phyloP scores from a whole-genome alignment of 2,329 filamentous ascomycete genomes.

The Cordyceps fumosorosea region DNA sequence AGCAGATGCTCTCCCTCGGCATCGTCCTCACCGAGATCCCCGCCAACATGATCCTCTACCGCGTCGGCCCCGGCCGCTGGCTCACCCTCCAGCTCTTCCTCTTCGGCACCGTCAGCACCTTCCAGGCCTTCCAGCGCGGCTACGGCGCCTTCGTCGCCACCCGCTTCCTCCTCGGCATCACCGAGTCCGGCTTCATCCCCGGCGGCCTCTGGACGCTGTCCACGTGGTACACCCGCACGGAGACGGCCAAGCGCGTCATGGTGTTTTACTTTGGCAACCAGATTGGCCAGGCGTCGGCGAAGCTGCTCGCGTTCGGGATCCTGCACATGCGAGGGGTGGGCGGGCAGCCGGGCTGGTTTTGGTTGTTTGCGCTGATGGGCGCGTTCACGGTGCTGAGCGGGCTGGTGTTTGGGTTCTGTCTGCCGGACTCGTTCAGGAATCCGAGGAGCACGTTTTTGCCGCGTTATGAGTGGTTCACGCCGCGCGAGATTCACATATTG shows the following conservation, averaged over 20 bases:
- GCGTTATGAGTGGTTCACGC: conserved; percentile 27
- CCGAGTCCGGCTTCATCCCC: conserved; percentile 50
- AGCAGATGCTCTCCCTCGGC: conserved; percentile 42
- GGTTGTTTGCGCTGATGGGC: conserved; percentile 49
- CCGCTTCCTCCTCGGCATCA: conserved; percentile 45
- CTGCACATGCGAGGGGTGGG: conserved; percentile 43
- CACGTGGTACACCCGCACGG: conserved; percentile 47
- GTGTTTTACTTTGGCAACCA: conserved; percentile 52
- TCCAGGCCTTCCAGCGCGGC: conserved; percentile 45
- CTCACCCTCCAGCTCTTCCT: conserved; percentile 46
- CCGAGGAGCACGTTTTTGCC: conserved; percentile 37
- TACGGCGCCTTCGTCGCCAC: conserved; percentile 42
- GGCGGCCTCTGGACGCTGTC: conserved; percentile 45
- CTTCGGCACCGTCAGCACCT: conserved; percentile 46
- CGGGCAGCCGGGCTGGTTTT: conserved; percentile 48
- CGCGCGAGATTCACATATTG: conserved; percentile 36
- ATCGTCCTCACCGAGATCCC: conserved; percentile 37
- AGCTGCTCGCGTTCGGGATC: conserved; percentile 38
- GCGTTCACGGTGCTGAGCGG: conserved; percentile 40
- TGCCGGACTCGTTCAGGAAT: conserved; percentile 39
- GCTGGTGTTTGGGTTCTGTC: conserved; percentile 34
- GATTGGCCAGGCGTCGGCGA: conserved; percentile 33
- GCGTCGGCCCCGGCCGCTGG: conserved; percentile 35
- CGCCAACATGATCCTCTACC: conserved; percentile 30
- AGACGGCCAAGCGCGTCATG: conserved; percentile 46